Evolutionary conservation across 2,329 filamentous ascomycete genomes (phyloP).

Genomic region (Aspergillus sp.): DNA sequence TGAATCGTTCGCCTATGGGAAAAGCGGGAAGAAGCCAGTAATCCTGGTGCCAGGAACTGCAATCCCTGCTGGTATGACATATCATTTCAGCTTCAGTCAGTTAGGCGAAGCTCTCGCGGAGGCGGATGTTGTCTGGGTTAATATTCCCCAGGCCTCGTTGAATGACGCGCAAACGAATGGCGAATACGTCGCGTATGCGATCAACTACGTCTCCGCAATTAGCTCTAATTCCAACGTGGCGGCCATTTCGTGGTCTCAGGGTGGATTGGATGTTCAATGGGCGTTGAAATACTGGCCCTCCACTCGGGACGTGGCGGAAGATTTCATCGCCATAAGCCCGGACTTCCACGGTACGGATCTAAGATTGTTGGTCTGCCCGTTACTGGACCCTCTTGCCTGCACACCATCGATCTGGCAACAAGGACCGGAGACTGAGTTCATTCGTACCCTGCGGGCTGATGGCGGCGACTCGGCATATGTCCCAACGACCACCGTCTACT

Average conservation of each 20-base stretch:
- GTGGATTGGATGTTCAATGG: slow-evolving; percentile 51
- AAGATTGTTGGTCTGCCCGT: slow-evolving; percentile 27
- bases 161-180: slow-evolving; percentile 46
- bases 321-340: slow-evolving; percentile 48
- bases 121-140: slow-evolving; percentile 51
- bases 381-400: slow-evolving; percentile 18
- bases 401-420: slow-evolving; percentile 43
- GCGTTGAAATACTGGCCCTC: slow-evolving; percentile 53
- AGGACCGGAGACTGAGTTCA: slow-evolving; percentile 9
- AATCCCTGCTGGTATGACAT: slow-evolving; percentile 41
- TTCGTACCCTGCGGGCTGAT: slow-evolving; percentile 32
- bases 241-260: slow-evolving; percentile 52
- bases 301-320: slow-evolving; percentile 38
- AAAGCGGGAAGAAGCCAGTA: slow-evolving; percentile 37
- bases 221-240: slow-evolving; percentile 32
- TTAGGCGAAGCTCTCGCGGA: slow-evolving; percentile 38
- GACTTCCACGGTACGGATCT: slow-evolving; percentile 48
- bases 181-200: slow-evolving; percentile 53
- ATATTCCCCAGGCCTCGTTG: slow-evolving; percentile 45
- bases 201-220: slow-evolving; percentile 49
- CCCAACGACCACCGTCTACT: slow-evolving; percentile 50
- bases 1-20: slow-evolving; percentile 41
- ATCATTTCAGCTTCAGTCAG: slow-evolving; percentile 44
- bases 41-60: slow-evolving; percentile 51
- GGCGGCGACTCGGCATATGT: slow-evolving; percentile 49